Percentiles rank a stretch among this genome's conserved stretches.
These are phyloP conservation scores for Moesziomyces globuligerus DNA, from an alignment of 1,284 basidiomycete genomes.

Conservation along the genomic window DNA sequence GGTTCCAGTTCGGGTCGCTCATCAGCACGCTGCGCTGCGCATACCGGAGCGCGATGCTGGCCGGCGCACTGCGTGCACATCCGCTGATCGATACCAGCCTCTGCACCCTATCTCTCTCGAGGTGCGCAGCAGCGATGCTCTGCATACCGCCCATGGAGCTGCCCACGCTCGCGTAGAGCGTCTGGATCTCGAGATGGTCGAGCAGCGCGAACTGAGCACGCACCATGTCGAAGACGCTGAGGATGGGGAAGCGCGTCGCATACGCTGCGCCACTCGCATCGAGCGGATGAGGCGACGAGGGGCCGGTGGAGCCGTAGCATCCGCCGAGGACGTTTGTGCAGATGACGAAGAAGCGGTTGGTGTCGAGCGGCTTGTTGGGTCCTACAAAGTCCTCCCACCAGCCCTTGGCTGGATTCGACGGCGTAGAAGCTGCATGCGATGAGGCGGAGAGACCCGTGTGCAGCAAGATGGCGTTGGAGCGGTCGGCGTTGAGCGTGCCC, in stretches of 20 bases:
- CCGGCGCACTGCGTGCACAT: slow-evolving; percentile 87
- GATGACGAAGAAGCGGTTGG: slow-evolving; percentile 88
- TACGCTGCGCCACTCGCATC: slow-evolving; percentile 72
- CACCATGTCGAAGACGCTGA: slow-evolving; percentile 95
- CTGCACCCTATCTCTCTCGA: slow-evolving; percentile 87
- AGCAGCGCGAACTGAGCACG: slow-evolving; percentile 88
- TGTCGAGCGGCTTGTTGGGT: slow-evolving; percentile 87
- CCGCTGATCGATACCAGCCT: slow-evolving; percentile 93
- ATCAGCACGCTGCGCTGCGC: slow-evolving; percentile 94
- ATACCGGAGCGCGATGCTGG: slow-evolving; percentile 92
- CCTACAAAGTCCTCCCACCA: slow-evolving; percentile 99
- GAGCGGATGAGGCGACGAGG: slow-evolving; percentile 80
- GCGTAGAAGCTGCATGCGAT: slow-evolving; percentile 89
- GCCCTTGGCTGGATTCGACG: slow-evolving; percentile 81
- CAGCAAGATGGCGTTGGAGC: slow-evolving; percentile 92
- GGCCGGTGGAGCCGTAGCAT: slow-evolving; percentile 96
- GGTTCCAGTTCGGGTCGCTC: slow-evolving; percentile 99
- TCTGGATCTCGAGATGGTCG: slow-evolving; percentile 84
- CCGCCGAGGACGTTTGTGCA: slow-evolving; percentile 98
- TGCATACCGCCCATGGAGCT: slow-evolving; percentile 98
- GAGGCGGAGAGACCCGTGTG: slow-evolving; percentile 96
- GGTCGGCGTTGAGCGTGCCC: slow-evolving; percentile 82
- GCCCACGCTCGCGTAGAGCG: slow-evolving; percentile 90
- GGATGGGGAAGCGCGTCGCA: slow-evolving; percentile 88
- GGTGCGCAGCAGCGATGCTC: slow-evolving; percentile 91